Conservation (phyloP, 176 grass and related monocot genomes). For the Bromus sterilis region DNA sequence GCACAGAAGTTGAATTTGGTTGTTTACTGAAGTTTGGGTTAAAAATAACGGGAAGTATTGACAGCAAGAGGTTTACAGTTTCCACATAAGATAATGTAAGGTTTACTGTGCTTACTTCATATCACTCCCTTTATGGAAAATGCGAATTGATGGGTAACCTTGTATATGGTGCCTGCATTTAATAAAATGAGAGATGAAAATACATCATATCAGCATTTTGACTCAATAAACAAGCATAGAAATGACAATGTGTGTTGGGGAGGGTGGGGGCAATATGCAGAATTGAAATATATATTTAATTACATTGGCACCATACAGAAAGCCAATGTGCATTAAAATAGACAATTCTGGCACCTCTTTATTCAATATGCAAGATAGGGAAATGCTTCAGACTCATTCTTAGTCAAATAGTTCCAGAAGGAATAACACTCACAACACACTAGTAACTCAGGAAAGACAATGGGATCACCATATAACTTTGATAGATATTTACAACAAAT, state of each 20-base stretch:
- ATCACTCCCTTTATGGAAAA: constrained; percentile 94
- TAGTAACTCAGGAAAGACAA: not conserved
- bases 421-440: not conserved
- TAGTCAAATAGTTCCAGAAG: constrained; percentile 13
- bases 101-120: constrained; percentile 65
- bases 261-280: not conserved
- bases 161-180: constrained; percentile 92
- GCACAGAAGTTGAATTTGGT: constrained; percentile 13
- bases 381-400: not conserved
- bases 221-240: constrained; percentile 1
- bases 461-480: not conserved
- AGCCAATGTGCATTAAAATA: not conserved
- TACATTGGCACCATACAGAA: not conserved
- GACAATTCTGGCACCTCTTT: not conserved
- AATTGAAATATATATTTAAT: not conserved
- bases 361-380: not conserved
- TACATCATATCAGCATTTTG: not conserved
- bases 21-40: not conserved
- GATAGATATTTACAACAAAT: not conserved
- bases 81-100: not conserved
- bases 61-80: constrained; percentile 1
- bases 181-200: constrained; percentile 9
- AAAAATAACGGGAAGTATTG: constrained; percentile 19
- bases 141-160: constrained; percentile 92
- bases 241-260: not conserved